phyloP scores from a whole-genome alignment of 2,329 filamentous ascomycete genomes.

The Xylaria sp. region DNA sequence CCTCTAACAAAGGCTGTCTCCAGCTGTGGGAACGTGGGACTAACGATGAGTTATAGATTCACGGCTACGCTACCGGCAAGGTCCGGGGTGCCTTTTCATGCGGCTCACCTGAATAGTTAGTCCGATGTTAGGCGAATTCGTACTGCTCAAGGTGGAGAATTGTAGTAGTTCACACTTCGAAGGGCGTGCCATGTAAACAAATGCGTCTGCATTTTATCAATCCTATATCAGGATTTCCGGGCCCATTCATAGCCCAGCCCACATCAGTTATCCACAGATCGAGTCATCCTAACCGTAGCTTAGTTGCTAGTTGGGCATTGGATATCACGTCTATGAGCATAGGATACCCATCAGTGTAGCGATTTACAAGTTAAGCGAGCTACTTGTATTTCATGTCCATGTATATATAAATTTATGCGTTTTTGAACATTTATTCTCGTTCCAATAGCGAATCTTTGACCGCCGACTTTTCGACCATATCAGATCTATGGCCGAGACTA shows the following conservation, averaged over 20 bases:
- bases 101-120: constrained; percentile 14
- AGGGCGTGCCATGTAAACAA: constrained; percentile 18
- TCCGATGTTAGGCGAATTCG: constrained; percentile 5
- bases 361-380: constrained; percentile 15
- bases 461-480: background rate
- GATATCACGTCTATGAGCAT: constrained; percentile 13
- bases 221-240: constrained; percentile 2
- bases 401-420: background rate
- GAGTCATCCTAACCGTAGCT: background rate
- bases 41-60: constrained; percentile 40
- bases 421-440: background rate
- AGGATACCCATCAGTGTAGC: constrained; percentile 10
- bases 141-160: constrained; percentile 10
- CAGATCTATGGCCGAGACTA: background rate
- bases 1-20: background rate
- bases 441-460: background rate
- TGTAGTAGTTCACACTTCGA: constrained; percentile 10
- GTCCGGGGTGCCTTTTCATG: constrained; percentile 45
- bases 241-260: constrained; percentile 5
- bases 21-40: background rate
- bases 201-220: background rate
- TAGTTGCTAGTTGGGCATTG: constrained; percentile 11
- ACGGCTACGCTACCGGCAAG: constrained; percentile 40
- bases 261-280: background rate
- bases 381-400: constrained; percentile 9